Conservation (phyloP, 2,329 filamentous ascomycete genomes). For the Sarocladium strictum region DNA sequence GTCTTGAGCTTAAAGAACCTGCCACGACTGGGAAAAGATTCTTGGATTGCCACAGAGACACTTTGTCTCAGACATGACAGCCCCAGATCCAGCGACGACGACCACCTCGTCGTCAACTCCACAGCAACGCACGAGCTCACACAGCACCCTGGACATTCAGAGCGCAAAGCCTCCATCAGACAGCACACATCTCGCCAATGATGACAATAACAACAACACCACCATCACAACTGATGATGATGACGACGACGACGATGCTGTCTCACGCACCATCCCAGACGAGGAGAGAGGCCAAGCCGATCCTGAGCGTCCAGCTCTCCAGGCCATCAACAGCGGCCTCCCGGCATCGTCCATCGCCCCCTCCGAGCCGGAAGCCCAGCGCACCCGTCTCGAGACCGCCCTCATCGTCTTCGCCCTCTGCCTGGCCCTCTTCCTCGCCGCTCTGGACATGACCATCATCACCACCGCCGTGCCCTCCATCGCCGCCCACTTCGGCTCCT, state of each 20-base stretch:
- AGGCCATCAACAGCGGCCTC: background rate
- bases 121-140: background rate
- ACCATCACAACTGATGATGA: background rate
- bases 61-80: constrained; percentile 1
- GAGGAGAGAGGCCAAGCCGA: constrained; percentile 3
- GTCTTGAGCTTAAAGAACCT: no score
- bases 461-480: constrained; percentile 64
- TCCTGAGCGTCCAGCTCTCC: background rate
- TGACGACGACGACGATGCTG: background rate
- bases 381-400: constrained; percentile 31
- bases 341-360: constrained; percentile 6
- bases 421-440: constrained; percentile 44
- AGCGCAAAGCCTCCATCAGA: background rate
- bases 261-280: background rate
- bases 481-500: constrained; percentile 55
- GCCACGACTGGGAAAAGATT: background rate
- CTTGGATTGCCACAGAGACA: background rate
- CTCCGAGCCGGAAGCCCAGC: constrained; percentile 26
- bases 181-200: background rate
- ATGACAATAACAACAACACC: background rate
- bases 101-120: background rate
- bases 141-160: background rate
- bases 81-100: background rate
- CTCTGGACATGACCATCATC: constrained; percentile 56
- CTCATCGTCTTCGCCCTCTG: constrained; percentile 36